Conservation (phyloP, 1,284 basidiomycete genomes). For the Ceratobasidium sp. region DNA sequence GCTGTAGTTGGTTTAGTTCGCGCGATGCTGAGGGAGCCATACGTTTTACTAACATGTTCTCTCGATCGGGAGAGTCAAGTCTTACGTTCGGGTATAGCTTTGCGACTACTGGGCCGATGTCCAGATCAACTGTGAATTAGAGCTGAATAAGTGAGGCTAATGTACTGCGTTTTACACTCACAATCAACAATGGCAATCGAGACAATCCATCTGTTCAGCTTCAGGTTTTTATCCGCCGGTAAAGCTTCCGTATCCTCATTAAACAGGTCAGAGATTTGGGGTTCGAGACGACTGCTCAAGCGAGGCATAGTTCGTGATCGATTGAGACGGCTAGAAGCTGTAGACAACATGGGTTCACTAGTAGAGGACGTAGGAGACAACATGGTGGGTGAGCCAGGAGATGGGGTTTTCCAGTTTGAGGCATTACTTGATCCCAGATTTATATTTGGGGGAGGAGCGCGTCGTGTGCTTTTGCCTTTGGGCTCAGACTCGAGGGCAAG, state of each 20-base stretch:
- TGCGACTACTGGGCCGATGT: slow-evolving; percentile 83
- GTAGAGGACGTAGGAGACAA: slow-evolving; percentile 32
- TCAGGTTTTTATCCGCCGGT: slow-evolving; percentile 56
- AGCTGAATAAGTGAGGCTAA: neutral
- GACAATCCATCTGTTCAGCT: slow-evolving; percentile 77
- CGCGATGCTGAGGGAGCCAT: neutral
- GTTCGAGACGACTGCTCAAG: slow-evolving; percentile 17
- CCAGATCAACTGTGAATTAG: slow-evolving; percentile 73
- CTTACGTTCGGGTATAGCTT: slow-evolving; percentile 69
- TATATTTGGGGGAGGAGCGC: slow-evolving; percentile 16
- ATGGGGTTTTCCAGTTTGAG: slow-evolving; percentile 27
- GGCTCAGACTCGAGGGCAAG: neutral
- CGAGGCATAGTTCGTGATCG: slow-evolving; percentile 28
- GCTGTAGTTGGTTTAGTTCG: slow-evolving; percentile 53
- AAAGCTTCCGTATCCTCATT: slow-evolving; percentile 46
- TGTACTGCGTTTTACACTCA: slow-evolving; percentile 46
- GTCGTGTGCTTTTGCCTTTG: neutral
- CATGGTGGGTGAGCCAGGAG: slow-evolving; percentile 27
- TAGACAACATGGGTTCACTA: neutral
- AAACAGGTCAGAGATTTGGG: neutral
- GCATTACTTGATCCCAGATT: slow-evolving; percentile 1
- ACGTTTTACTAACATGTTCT: slow-evolving; percentile 75
- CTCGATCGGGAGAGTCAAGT: slow-evolving; percentile 69
- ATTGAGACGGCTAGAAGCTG: neutral
- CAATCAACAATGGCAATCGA: slow-evolving; percentile 76